Conservation (phyloP, 768 basidiomycete species). For the Boletus huronensis region DNA sequence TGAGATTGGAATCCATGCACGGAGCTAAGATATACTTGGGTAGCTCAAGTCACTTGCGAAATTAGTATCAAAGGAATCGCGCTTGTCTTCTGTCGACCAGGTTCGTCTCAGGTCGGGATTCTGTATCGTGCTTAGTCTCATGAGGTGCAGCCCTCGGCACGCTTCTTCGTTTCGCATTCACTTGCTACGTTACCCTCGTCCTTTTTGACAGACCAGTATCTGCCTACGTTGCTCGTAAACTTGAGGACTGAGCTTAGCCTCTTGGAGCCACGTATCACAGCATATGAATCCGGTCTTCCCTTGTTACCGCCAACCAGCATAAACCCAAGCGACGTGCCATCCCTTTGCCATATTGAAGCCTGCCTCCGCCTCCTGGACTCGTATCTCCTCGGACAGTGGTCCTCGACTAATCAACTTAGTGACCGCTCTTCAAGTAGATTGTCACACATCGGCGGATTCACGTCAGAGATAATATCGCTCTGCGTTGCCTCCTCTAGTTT, state of each 20-base stretch:
- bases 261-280: slow-evolving; percentile 36
- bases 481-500: slow-evolving; percentile 48
- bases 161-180: slow-evolving; percentile 50
- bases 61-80: slow-evolving; percentile 35
- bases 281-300: slow-evolving; percentile 40
- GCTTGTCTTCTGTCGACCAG: slow-evolving; percentile 20
- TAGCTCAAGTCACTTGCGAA: slow-evolving; percentile 37
- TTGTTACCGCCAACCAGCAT: slow-evolving; percentile 31
- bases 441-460: slow-evolving; percentile 29
- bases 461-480: slow-evolving; percentile 47
- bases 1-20: background rate
- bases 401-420: slow-evolving; percentile 9
- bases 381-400: slow-evolving; percentile 61
- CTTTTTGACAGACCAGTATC: slow-evolving; percentile 34
- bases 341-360: slow-evolving; percentile 47
- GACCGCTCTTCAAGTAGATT: slow-evolving; percentile 10
- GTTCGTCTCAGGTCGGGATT: slow-evolving; percentile 8
- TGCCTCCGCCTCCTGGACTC: slow-evolving; percentile 61
- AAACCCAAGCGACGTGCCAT: slow-evolving; percentile 26
- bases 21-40: slow-evolving; percentile 6
- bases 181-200: slow-evolving; percentile 49
- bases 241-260: slow-evolving; percentile 38
- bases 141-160: slow-evolving; percentile 44
- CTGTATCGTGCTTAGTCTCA: slow-evolving; percentile 4
- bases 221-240: slow-evolving; percentile 29